Conservation (phyloP, 768 basidiomycete genomes). For the Phlebiopsis flavidoalba region DNA sequence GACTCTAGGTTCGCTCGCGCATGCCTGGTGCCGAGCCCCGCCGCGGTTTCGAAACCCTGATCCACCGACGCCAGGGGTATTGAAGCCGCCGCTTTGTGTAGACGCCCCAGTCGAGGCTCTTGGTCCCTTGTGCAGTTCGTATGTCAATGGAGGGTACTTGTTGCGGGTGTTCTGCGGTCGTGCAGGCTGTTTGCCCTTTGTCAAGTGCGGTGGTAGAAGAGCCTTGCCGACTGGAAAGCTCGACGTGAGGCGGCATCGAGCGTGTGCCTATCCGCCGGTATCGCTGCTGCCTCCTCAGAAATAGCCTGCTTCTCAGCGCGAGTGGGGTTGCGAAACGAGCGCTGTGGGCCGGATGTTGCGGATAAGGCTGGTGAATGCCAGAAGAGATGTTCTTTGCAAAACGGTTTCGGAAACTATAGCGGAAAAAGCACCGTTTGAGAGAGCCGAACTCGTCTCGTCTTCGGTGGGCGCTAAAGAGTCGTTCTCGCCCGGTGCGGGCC, state of each 20-base stretch:
- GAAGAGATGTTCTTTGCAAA: slow-evolving; percentile 41
- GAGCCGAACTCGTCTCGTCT: slow-evolving; percentile 73
- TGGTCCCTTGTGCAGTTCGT: slow-evolving; percentile 1
- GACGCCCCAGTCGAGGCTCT: slow-evolving; percentile 15
- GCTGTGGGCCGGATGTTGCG: slow-evolving; percentile 35
- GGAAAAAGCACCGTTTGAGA: slow-evolving; percentile 61
- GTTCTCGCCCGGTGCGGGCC: slow-evolving; percentile 35
- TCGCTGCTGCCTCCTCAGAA: slow-evolving; percentile 13
- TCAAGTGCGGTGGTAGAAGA: slow-evolving; percentile 15
- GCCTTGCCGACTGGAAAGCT: slow-evolving; percentile 24
- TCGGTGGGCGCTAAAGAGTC: slow-evolving; percentile 58
- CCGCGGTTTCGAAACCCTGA: slow-evolving; percentile 14
- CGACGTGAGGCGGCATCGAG: slow-evolving; percentile 27
- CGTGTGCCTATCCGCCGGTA: slow-evolving; percentile 24
- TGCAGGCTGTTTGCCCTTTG: slow-evolving; percentile 23
- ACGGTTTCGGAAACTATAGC: slow-evolving; percentile 42
- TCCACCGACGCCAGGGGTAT: not conserved
- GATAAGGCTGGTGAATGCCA: slow-evolving; percentile 46
- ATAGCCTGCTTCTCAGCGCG: slow-evolving; percentile 1
- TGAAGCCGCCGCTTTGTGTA: not conserved
- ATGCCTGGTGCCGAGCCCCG: slow-evolving; percentile 27
- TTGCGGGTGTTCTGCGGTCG: slow-evolving; percentile 2
- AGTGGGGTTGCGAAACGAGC: slow-evolving; percentile 21
- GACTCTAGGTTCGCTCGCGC: slow-evolving; percentile 9
- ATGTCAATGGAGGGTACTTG: slow-evolving; percentile 20